Evolutionary conservation across 2,329 filamentous ascomycete species (phyloP).

Genomic region (Immersiporthe knoxdaviesiana): DNA sequence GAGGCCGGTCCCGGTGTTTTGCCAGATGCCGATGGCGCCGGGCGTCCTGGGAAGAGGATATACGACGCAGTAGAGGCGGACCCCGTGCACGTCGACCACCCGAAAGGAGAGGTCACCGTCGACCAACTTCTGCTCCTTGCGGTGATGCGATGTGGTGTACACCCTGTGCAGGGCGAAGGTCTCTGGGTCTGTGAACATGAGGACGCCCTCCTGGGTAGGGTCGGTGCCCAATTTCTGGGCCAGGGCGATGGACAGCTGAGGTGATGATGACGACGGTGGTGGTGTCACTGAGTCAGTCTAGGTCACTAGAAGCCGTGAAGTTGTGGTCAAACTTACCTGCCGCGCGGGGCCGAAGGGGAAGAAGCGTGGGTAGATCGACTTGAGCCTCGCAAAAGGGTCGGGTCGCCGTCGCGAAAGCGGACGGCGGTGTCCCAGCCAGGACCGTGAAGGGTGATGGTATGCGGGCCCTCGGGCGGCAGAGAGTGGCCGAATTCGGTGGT

Average conservation of each 20-base stretch:
- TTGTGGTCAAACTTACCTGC: constrained; percentile 34
- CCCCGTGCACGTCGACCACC: constrained; percentile 46
- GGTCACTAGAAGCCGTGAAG: background rate
- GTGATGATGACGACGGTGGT: background rate
- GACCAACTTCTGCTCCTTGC: constrained; percentile 42
- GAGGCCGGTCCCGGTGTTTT: constrained; percentile 50
- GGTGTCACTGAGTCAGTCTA: background rate
- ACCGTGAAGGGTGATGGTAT: constrained; percentile 51
- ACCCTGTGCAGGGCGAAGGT: constrained; percentile 34
- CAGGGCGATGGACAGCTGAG: constrained; percentile 45
- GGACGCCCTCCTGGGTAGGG: constrained; percentile 34
- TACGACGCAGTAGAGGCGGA: constrained; percentile 49
- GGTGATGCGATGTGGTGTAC: constrained; percentile 41
- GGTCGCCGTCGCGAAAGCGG: constrained; percentile 50
- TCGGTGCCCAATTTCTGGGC: constrained; percentile 37
- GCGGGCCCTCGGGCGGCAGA: constrained; percentile 50
- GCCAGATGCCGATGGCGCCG: constrained; percentile 49
- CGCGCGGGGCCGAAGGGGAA: constrained; percentile 43
- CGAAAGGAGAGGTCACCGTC: constrained; percentile 42
- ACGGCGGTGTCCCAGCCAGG: constrained; percentile 48
- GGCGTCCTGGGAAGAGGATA: constrained; percentile 43
- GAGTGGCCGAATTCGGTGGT: constrained; percentile 47
- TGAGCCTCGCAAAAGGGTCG: constrained; percentile 38
- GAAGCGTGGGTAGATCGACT: constrained; percentile 53
- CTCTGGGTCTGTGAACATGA: constrained; percentile 38